Conservation (phyloP, 768 basidiomycete species). For the Mrakia frigida region DNA sequence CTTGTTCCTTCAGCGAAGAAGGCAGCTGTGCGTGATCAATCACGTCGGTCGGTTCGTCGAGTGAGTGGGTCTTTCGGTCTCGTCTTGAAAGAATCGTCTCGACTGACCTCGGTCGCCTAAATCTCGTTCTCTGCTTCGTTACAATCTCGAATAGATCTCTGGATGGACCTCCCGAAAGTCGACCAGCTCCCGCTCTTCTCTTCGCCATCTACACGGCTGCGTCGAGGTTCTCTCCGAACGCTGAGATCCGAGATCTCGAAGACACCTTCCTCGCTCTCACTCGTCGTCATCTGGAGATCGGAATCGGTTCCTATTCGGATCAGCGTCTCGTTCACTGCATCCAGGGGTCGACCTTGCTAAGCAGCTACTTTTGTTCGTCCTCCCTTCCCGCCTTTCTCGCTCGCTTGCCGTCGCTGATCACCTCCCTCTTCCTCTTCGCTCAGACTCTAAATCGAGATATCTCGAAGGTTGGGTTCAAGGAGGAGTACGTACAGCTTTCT, state of each 20-base stretch:
- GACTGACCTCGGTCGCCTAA: no score
- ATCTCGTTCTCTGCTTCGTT: no score
- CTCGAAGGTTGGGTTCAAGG: not conserved
- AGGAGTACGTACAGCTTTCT: not conserved
- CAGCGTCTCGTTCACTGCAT: not conserved
- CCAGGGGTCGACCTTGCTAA: not conserved
- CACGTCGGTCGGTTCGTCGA: not conserved
- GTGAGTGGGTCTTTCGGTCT: no score
- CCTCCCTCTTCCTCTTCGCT: no score
- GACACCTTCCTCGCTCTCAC: not conserved
- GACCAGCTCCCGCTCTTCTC: not conserved
- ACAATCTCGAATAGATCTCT: not conserved
- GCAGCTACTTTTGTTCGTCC: not conserved
- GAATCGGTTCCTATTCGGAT: not conserved
- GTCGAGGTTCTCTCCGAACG: not conserved
- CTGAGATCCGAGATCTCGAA: not conserved
- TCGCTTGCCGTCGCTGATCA: no score
- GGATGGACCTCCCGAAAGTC: not conserved
- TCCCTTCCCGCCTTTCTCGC: no score
- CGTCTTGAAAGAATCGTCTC: not conserved
- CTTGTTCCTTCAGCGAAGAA: not conserved
- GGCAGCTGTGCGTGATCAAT: not conserved
- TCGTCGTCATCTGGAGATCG: not conserved
- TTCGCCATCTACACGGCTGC: slow-evolving; percentile 1
- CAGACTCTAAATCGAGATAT: not conserved